Evolutionary conservation across 1,284 basidiomycete species (phyloP).

Genomic region (Wolfiporia cocos): DNA sequence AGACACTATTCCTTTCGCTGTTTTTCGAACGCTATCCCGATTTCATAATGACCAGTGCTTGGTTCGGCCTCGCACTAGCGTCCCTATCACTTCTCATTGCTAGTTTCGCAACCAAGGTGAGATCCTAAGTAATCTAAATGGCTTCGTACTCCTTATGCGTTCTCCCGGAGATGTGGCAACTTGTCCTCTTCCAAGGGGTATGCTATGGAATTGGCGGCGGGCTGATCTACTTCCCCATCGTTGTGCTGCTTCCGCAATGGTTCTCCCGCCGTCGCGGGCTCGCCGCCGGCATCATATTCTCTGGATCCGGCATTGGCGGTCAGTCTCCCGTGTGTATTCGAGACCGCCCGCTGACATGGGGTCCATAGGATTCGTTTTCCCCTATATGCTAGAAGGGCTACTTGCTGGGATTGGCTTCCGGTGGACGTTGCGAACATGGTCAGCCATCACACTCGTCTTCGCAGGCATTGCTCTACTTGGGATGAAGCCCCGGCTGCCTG

Average conservation of each 20-base stretch:
- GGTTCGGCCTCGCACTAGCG: slow-evolving; percentile 16
- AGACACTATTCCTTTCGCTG: slow-evolving; percentile 19
- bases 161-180: slow-evolving; percentile 17
- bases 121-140: slow-evolving; percentile 7
- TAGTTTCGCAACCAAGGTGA: slow-evolving; percentile 16
- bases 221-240: slow-evolving; percentile 18
- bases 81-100: slow-evolving; percentile 18
- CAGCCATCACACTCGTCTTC: slow-evolving; percentile 14
- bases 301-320: slow-evolving; percentile 23
- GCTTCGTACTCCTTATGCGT: too few relatives aligned
- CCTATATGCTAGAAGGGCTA: slow-evolving; percentile 20
- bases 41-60: slow-evolving; percentile 17
- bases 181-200: slow-evolving; percentile 23
- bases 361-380: slow-evolving; percentile 20
- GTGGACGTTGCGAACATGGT: slow-evolving; percentile 24
- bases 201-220: slow-evolving; percentile 20
- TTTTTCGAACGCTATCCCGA: slow-evolving; percentile 21
- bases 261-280: slow-evolving; percentile 20
- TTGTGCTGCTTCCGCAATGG: slow-evolving; percentile 19
- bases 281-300: slow-evolving; percentile 24
- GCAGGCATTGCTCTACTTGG: slow-evolving; percentile 19
- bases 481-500: slow-evolving; percentile 18
- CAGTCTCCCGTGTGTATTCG: neutral
- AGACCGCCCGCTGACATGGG: neutral
- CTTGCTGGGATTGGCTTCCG: slow-evolving; percentile 18